These are phyloP conservation scores for Porcisia hertigi DNA, from an alignment of 208 protist genomes.

Conservation along the genomic window DNA sequence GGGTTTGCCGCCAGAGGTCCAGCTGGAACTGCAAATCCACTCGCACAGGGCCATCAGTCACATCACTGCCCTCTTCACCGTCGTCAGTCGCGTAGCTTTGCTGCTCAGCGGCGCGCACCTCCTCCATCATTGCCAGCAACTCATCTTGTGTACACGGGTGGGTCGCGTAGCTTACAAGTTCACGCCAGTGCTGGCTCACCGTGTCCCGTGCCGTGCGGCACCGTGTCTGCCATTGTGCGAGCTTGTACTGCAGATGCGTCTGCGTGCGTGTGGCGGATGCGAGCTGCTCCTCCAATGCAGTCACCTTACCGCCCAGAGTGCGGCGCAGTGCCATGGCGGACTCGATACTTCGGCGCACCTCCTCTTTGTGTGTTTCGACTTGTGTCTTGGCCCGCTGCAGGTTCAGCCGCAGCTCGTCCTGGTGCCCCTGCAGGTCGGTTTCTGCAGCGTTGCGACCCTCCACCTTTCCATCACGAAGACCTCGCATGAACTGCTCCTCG, in stretches of 20 bases:
- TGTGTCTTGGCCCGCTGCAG: slow-evolving; percentile 52
- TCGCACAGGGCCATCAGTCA: slow-evolving; percentile 18
- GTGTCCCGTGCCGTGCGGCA: slow-evolving; percentile 32
- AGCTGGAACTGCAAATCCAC: slow-evolving; percentile 34
- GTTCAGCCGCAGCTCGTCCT: slow-evolving; percentile 57
- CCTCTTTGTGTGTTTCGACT: slow-evolving; percentile 52
- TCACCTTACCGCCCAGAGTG: slow-evolving; percentile 24
- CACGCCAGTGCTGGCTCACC: slow-evolving; percentile 32
- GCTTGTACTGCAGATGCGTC: slow-evolving; percentile 27
- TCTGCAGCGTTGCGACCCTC: slow-evolving; percentile 45
- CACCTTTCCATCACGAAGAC: slow-evolving; percentile 51
- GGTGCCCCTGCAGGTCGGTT: slow-evolving; percentile 43
- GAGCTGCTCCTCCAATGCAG: slow-evolving; percentile 30
- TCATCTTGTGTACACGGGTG: slow-evolving; percentile 30
- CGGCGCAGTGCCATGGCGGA: slow-evolving; percentile 43
- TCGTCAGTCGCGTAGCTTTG: slow-evolving; percentile 11
- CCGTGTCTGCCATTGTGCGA: slow-evolving; percentile 24
- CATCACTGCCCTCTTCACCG: slow-evolving; percentile 7
- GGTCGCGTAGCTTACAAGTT: slow-evolving; percentile 39
- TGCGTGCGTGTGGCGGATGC: slow-evolving; percentile 23
- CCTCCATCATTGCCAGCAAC: slow-evolving; percentile 28
- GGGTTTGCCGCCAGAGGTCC: slow-evolving; percentile 35
- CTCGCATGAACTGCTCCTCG: slow-evolving; percentile 63
- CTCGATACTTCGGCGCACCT: slow-evolving; percentile 59
- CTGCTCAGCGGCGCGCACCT: slow-evolving; percentile 28